Evolutionary conservation across 495 filamentous ascomycete genomes (phyloP), one percentile per base, ranked within the genome.

Genomic region (Daldinia vernicosa): DNA sequence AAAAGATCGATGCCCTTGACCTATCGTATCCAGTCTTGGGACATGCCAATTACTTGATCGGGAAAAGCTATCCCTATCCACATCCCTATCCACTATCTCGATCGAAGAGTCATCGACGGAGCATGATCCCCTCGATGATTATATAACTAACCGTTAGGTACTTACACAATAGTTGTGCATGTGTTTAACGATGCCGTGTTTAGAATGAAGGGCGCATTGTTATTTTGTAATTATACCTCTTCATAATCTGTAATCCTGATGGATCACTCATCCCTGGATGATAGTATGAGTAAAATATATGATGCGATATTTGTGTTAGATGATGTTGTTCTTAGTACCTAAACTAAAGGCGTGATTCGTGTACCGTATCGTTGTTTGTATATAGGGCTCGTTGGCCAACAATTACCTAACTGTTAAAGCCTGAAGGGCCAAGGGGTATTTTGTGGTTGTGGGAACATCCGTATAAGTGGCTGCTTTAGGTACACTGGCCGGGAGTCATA

Each of bases 101-200:
- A 69, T 69, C 66, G 57, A 63, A 63, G 70, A 68, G 60, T 72
- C 70, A 68, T 72, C 14, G 35, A 56, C 33, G 63, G 35, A 65
- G 61, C 45, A 55, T 59, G 0, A 37, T 27, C 12, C 22, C 7
- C 22, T 37, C 8, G 19, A 58, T 12, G 1, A 17, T 26, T 39
- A 15, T 55, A 19, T 8, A 30, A 15, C 14, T n/a, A 28, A 28
- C 14, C 26, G 26, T 4, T n/a, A n/a, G n/a, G n/a, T 12, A 15
- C 14, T 6, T 40, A 45, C 19, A 45, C 4, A 19, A n/a, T 45
- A 19, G 15, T 17, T 45, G 15, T 45, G 40, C n/a, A 19, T 35
- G 11, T 14, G 11, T 43, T 43, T 17, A 19, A 43, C n/a, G 8
- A 47, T 47, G 8, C 4, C 24, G 8, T 9, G 43, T 47, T 22